A percentile compares a stretch with the other conserved stretches of the same genome.
These are phyloP conservation scores for Gaeumannomyces tritici DNA, from an alignment of 2,329 filamentous ascomycete genomes.

Conservation along the genomic window DNA sequence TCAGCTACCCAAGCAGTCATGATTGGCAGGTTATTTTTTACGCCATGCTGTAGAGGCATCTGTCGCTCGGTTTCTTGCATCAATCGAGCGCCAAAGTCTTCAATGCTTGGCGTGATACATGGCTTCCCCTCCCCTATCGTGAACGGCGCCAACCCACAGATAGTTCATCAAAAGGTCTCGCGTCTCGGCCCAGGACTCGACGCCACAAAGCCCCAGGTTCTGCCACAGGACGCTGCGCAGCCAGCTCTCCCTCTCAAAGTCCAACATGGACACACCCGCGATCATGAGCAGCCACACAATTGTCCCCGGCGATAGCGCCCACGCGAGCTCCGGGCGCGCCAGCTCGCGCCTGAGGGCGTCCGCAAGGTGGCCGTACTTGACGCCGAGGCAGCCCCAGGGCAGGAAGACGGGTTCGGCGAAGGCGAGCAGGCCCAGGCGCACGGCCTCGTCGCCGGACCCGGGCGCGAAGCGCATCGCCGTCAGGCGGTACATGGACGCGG, in stretches of 20 bases:
- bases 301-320: background rate
- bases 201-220: background rate
- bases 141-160: background rate
- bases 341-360: background rate
- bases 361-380: background rate
- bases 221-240: background rate
- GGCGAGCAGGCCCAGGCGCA: conserved; percentile 27
- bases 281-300: background rate
- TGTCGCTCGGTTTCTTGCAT: too few relatives aligned
- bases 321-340: background rate
- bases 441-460: conserved; percentile 19
- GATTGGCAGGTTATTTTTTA: too few relatives aligned
- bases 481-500: conserved; percentile 29
- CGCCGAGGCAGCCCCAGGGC: conserved; percentile 15
- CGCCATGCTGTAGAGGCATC: too few relatives aligned
- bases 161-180: background rate
- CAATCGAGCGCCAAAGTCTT: too few relatives aligned
- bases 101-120: background rate
- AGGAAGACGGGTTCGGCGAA: conserved; percentile 27
- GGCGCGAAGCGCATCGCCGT: conserved; percentile 19
- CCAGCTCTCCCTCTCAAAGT: background rate
- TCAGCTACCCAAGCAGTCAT: too few relatives aligned
- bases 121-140: background rate
- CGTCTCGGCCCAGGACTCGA: background rate
- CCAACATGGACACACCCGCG: background rate